Conservation (phyloP, 495 filamentous ascomycete species). For the Friedmanniomyces simplex region DNA sequence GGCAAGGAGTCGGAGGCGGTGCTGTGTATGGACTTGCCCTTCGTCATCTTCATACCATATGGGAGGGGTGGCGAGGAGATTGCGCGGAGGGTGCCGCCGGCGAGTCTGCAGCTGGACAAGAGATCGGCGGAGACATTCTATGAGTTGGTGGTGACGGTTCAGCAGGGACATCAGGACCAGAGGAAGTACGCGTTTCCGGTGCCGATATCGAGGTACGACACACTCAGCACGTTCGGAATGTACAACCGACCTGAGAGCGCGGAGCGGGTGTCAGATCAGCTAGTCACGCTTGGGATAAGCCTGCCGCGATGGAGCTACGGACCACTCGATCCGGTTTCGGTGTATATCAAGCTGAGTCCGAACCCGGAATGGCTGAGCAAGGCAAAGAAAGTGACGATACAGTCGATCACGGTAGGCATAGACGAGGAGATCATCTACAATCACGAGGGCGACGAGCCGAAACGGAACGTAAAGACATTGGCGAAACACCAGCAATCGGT, state of each 20-base stretch:
- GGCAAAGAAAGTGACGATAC: slow-evolving; percentile 84
- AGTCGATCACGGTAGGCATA: slow-evolving; percentile 84
- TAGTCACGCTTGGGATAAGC: slow-evolving; percentile 84
- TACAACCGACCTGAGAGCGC: slow-evolving; percentile 91
- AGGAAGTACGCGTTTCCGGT: slow-evolving; percentile 87
- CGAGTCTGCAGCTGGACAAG: slow-evolving; percentile 80
- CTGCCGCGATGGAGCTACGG: slow-evolving; percentile 95
- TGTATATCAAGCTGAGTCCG: slow-evolving; percentile 85
- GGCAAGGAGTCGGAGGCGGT: slow-evolving; percentile 80
- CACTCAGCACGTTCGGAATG: slow-evolving; percentile 96
- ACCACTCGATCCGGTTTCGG: slow-evolving; percentile 85
- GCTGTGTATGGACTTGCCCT: slow-evolving; percentile 94
- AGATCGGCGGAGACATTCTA: slow-evolving; percentile 93
- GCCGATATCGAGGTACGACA: slow-evolving; percentile 86
- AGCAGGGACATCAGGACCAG: slow-evolving; percentile 76
- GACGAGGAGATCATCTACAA: slow-evolving; percentile 98
- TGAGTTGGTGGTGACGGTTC: slow-evolving; percentile 90
- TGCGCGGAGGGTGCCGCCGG: slow-evolving; percentile 79
- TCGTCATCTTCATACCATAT: slow-evolving; percentile 93
- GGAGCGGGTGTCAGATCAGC: slow-evolving; percentile 73
- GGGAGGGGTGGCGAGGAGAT: slow-evolving; percentile 80
- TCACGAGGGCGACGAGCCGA: slow-evolving; percentile 94
- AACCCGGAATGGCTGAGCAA: slow-evolving; percentile 86
- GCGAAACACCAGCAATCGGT: slow-evolving; percentile 74
- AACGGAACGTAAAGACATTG: slow-evolving; percentile 76